Conservation (phyloP, 2,329 filamentous ascomycete genomes). For the Leptographium wingfieldii region DNA sequence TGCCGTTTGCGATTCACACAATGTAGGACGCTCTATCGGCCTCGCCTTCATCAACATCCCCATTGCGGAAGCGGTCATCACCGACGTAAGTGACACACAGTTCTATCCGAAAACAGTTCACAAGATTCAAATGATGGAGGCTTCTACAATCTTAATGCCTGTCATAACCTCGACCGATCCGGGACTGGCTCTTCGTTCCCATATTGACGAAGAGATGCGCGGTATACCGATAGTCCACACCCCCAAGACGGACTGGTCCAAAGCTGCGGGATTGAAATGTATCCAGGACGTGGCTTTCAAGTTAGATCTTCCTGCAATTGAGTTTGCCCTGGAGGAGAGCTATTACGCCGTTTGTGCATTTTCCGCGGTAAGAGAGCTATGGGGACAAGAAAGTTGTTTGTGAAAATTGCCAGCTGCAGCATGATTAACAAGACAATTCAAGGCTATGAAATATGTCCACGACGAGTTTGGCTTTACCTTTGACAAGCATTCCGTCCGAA, state of each 20-base stretch:
- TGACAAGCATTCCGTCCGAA: constrained; percentile 64
- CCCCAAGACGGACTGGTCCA: constrained; percentile 70
- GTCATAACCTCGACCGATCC: constrained; percentile 58
- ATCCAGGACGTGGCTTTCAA: constrained; percentile 68
- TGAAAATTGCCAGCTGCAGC: background rate
- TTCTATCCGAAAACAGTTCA: constrained; percentile 82
- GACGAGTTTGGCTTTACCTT: constrained; percentile 56
- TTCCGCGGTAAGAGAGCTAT: constrained; percentile 52
- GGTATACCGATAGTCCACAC: constrained; percentile 44
- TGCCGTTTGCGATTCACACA: constrained; percentile 77
- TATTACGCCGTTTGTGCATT: constrained; percentile 79
- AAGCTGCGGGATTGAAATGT: constrained; percentile 62
- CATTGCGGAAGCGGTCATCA: constrained; percentile 72
- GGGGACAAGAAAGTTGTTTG: background rate
- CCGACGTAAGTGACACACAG: constrained; percentile 86
- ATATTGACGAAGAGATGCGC: constrained; percentile 8
- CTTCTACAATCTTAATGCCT: constrained; percentile 68
- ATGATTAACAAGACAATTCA: constrained; percentile 5
- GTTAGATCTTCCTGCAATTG: constrained; percentile 70
- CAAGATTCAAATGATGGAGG: constrained; percentile 70
- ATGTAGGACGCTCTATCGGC: constrained; percentile 71
- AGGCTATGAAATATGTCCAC: constrained; percentile 76
- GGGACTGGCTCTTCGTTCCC: constrained; percentile 35
- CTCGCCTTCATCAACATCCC: constrained; percentile 79
- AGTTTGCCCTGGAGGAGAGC: constrained; percentile 67